Evolutionary conservation across 495 filamentous ascomycete genomes (phyloP).

Genomic region (Hyaloscypha hepaticicola): DNA sequence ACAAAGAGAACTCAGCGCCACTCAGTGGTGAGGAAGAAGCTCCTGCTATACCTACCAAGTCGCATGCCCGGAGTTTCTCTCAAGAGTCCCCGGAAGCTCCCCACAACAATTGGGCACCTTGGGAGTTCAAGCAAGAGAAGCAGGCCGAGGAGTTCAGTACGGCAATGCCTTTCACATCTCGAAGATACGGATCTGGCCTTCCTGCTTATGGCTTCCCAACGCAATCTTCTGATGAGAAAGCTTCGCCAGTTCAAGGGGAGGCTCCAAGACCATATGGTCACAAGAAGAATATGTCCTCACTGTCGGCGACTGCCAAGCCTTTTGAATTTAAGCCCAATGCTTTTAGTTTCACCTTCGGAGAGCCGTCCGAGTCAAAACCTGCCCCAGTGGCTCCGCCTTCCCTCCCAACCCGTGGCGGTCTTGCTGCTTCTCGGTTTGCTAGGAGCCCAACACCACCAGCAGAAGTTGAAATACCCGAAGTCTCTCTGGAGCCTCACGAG

Average conservation of each 20-base stretch:
- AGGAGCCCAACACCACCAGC: slow-evolving; percentile 38
- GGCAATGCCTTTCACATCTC: slow-evolving; percentile 34
- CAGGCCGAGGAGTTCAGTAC: slow-evolving; percentile 40
- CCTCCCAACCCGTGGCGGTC: slow-evolving; percentile 29
- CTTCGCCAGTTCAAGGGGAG: slow-evolving; percentile 24
- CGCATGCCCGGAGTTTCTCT: slow-evolving; percentile 26
- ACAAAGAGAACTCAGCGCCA: slow-evolving; percentile 37
- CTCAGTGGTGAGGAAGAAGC: neutral
- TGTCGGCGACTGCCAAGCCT: slow-evolving; percentile 67
- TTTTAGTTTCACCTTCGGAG: slow-evolving; percentile 39
- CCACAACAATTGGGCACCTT: slow-evolving; percentile 43
- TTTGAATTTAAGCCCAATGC: slow-evolving; percentile 58
- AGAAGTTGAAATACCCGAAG: slow-evolving; percentile 24
- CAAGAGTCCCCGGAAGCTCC: slow-evolving; percentile 35
- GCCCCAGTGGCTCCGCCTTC: slow-evolving; percentile 29
- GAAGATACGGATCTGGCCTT: slow-evolving; percentile 33
- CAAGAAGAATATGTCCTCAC: slow-evolving; percentile 53
- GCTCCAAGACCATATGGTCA: slow-evolving; percentile 36
- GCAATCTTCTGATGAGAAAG: slow-evolving; percentile 19
- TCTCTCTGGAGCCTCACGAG: slow-evolving; percentile 27
- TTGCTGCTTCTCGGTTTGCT: slow-evolving; percentile 43
- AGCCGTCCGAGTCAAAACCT: slow-evolving; percentile 22
- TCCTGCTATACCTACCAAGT: slow-evolving; percentile 10
- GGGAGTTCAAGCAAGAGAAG: slow-evolving; percentile 42
- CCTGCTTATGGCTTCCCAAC: slow-evolving; percentile 27